Evolutionary conservation across 257 asterid genomes (phyloP).

Genomic region (Linderniella brevidens): DNA sequence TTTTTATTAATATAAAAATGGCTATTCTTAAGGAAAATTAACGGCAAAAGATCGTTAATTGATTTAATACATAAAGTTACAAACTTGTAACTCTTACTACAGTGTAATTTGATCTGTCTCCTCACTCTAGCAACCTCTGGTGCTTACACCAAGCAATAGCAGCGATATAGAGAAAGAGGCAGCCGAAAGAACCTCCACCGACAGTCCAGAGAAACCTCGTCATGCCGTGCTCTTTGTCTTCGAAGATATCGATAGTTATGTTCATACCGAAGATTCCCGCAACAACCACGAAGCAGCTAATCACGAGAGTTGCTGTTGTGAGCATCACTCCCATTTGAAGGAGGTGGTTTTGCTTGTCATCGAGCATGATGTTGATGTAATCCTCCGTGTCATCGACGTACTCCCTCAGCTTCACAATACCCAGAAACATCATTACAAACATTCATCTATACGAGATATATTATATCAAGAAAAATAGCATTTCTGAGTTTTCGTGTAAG

Average conservation of each 20-base stretch:
- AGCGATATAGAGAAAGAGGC: slow-evolving; percentile 26
- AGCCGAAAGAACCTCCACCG: slow-evolving; percentile 41
- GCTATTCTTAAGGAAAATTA: no score
- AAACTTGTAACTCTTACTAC: no score
- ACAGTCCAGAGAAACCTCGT: slow-evolving; percentile 43
- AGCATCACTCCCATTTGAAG: slow-evolving; percentile 75
- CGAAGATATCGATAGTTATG: slow-evolving; percentile 32
- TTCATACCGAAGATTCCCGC: slow-evolving; percentile 74
- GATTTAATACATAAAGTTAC: no score
- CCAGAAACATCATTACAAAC: neutral
- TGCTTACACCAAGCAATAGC: slow-evolving; percentile 62
- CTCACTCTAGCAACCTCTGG: slow-evolving; percentile 35
- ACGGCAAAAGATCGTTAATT: no score
- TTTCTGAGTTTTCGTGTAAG: neutral
- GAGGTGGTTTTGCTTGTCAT: slow-evolving; percentile 78
- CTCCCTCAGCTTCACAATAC: slow-evolving; percentile 41
- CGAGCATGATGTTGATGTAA: slow-evolving; percentile 77
- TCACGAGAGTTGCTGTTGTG: slow-evolving; percentile 50
- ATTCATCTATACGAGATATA: no score
- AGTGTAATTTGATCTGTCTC: no score
- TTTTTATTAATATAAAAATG: no score
- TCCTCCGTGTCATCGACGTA: slow-evolving; percentile 89
- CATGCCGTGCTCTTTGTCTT: slow-evolving; percentile 20
- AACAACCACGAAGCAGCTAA: slow-evolving; percentile 55
- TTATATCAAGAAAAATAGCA: neutral